Base-by-base conservation (phyloP, 352 stramenopile genomes). In the Ochromonadaceae sp. region DNA sequence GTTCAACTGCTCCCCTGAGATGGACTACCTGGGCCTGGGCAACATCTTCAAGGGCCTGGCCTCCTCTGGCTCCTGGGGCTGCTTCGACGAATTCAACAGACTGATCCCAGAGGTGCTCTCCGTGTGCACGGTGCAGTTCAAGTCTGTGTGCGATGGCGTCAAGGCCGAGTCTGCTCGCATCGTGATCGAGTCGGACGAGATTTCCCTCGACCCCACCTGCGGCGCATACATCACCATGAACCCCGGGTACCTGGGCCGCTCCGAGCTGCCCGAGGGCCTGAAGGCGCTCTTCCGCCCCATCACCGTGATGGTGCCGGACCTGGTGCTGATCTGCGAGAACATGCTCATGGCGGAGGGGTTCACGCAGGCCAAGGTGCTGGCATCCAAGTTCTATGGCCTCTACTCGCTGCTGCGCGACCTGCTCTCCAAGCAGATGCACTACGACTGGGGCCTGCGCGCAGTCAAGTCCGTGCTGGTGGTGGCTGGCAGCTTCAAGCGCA, bases 211-310 rank as follows among this genome's bases (percentile, higher is more conserved):
- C 69, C 84, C 86, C 5, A 83, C 77, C 31, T 90, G 91, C 49
- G 89, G 89, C 36, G 88, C 85, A 7, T 97, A 93, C 70, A 96
- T 96, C 66, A 96, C 89, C 17, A 96, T 97, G 89, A 97, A 97
- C 69, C 89, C 89, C 1, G 89, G 88, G 15, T 97, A 97, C 70
- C 73, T 96, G 25, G 88, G 88, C 41, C 84, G 88, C 17, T 92
- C 82, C 0, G 88, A 96, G 67, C 76, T 96, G 3, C 88, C 89
- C 4, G 88, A 96, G 78, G 88, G 86, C 32, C 73, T 96, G 7
- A 95, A 96, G 69, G 87, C 87, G 5, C 71, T 97, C 1, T 96
- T 97, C 73, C 81, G 89, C 2, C 88, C 89, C 15, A 95, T 96
- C 81, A 95, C 88, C 15, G 86, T 96, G 43, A 95, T 95, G 86